Evolutionary conservation across 2,329 filamentous ascomycete species (phyloP).

Genomic region (Xylaria sp.): DNA sequence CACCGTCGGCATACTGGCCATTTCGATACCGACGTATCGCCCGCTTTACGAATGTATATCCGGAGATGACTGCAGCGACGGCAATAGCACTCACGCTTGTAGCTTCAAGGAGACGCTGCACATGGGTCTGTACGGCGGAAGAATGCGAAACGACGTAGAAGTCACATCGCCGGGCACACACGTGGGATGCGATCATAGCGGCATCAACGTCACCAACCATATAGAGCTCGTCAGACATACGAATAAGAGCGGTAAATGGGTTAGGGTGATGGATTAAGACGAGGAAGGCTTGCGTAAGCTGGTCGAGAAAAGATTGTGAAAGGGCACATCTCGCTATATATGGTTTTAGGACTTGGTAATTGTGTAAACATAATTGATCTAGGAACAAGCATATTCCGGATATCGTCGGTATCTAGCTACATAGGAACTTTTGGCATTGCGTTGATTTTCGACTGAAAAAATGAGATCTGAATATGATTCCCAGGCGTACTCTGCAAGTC

Average conservation of each 20-base stretch:
- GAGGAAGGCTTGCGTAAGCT: conserved; percentile 21
- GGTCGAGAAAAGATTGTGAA: neutral
- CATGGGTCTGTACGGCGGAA: conserved; percentile 23
- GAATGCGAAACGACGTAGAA: conserved; percentile 24
- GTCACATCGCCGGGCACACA: conserved; percentile 32
- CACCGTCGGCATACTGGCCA: conserved; percentile 29
- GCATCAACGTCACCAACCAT: conserved; percentile 37
- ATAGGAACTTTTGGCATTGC: too few relatives aligned
- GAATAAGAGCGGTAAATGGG: conserved; percentile 34
- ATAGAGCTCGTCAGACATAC: conserved; percentile 35
- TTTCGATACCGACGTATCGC: conserved; percentile 33
- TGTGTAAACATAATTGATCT: too few relatives aligned
- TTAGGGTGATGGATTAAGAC: conserved; percentile 35
- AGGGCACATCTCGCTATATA: neutral
- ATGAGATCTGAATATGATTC: too few relatives aligned
- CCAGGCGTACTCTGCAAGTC: too few relatives aligned
- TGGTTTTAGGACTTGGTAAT: neutral
- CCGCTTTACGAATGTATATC: conserved; percentile 26
- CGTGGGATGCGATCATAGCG: conserved; percentile 15
- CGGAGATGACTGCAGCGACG: neutral
- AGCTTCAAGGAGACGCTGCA: conserved; percentile 27
- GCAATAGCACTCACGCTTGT: neutral
- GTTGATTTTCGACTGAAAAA: too few relatives aligned
- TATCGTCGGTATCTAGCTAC: too few relatives aligned
- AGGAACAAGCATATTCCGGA: too few relatives aligned